A percentile compares a stretch with the other conserved stretches of the same genome.
Evolutionary conservation across 495 filamentous ascomycete genomes (phyloP).

Genomic region (Copromyces sp.): DNA sequence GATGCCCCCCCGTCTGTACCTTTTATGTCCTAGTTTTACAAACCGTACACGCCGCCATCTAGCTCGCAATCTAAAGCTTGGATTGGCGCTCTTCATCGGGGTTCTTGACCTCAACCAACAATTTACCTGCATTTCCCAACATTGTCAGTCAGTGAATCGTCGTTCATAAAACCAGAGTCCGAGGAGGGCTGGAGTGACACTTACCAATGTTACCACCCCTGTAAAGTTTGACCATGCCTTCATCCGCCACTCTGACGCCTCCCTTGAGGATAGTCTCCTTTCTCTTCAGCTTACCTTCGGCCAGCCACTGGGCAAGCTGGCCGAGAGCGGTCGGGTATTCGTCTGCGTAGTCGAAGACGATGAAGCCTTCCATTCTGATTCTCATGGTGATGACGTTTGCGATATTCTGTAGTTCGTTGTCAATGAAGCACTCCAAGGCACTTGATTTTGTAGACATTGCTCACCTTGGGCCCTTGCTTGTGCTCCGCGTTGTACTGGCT

Average conservation of each 20-base stretch:
- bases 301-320: slow-evolving; percentile 41
- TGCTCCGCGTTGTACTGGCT: slow-evolving; percentile 31
- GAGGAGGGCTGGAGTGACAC: background rate
- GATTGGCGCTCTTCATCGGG: slow-evolving; percentile 5
- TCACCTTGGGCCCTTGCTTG: slow-evolving; percentile 19
- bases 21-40: background rate
- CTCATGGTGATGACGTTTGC: slow-evolving; percentile 27
- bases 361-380: slow-evolving; percentile 50
- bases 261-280: slow-evolving; percentile 48
- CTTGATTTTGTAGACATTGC: background rate
- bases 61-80: background rate
- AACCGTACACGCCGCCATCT: background rate
- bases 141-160: slow-evolving; percentile 3
- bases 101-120: slow-evolving; percentile 23
- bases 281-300: slow-evolving; percentile 44
- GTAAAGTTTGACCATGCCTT: slow-evolving; percentile 41
- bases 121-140: slow-evolving; percentile 9
- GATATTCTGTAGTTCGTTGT: slow-evolving; percentile 16
- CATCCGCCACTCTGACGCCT: slow-evolving; percentile 40
- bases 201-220: slow-evolving; percentile 47
- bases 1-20: background rate
- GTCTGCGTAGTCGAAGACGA: slow-evolving; percentile 43
- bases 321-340: slow-evolving; percentile 31
- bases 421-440: background rate
- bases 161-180: background rate